Base-by-base conservation (phyloP, 1,139 yeast genomes). In the Blastobotrys illinoisensis region DNA sequence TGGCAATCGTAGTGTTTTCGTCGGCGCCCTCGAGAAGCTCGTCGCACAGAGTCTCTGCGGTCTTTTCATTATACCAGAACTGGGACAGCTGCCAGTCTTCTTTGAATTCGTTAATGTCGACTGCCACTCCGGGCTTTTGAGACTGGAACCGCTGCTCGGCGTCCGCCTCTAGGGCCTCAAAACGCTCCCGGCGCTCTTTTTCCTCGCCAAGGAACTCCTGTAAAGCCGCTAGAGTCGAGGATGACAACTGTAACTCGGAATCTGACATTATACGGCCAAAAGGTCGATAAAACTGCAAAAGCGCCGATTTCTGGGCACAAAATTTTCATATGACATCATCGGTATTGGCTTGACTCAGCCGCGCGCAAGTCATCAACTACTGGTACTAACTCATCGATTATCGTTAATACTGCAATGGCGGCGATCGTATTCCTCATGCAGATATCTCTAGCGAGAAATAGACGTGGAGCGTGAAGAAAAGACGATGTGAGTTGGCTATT, bases 51-150 rank as follows among this genome's bases (percentile, higher is more conserved):
- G 71, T 67, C 48, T 76, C 78, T 0, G 97, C 90, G 0, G 97
- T 90, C 4, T 74, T 73, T 58, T 88, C 91, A 50, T 59, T 60
- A 51, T 62, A 69, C 96, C 96, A 88, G 71, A 90, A 90, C 68
- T 90, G 97, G 0, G 96, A 88, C 46, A 90, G 75, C 64, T 88
- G 95, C 97, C 97, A 90, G 71, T 90, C 96, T 70, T 90, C 97
- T 66, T 86, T 79, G 70, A 90, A 90, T 40, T 79, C 74, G 49
- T 81, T 84, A 70, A 87, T 87, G 24, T 81, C 79, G 52, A 71
- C 69, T 49, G 57, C 49, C 32, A 50, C 51, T 16, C 57, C 52
- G 55, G 40, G 52, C 3, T 50, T 56, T 16, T 51, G 52, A 16
- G 48, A 28, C 14, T 44, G 48, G 59, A 75, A 80, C 43, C 75